Conservation (phyloP, 306 rosid species). For the Abrus pulchellus region DNA sequence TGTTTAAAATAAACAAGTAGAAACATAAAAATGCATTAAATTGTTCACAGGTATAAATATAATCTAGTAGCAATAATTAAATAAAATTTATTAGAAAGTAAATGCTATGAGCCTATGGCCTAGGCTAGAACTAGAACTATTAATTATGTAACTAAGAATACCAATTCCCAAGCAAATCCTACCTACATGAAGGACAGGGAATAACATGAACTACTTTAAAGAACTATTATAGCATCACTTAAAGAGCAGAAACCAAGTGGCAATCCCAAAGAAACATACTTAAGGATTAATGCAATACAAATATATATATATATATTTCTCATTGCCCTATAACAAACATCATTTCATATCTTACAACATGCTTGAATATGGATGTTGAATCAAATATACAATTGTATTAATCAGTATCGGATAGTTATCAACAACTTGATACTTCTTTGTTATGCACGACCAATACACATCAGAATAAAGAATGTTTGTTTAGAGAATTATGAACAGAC, state of each 20-base stretch:
- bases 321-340: conserved; percentile 8
- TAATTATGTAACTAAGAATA: background rate
- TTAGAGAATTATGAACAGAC: background rate
- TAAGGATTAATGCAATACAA: background rate
- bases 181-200: background rate
- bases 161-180: background rate
- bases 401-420: background rate
- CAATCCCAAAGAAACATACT: conserved; percentile 6
- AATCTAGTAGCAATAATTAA: background rate
- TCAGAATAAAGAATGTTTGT: background rate
- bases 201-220: background rate
- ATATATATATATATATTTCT: background rate
- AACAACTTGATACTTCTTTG: conserved; percentile 2
- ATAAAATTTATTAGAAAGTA: conserved; percentile 11
- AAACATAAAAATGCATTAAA: conserved; percentile 22
- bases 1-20: conserved; percentile 17
- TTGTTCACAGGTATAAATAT: conserved; percentile 6
- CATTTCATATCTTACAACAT: conserved; percentile 23
- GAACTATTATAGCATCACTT: conserved; percentile 25
- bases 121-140: conserved; percentile 6
- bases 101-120: conserved; percentile 39
- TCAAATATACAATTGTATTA: conserved; percentile 20
- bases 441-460: conserved; percentile 19
- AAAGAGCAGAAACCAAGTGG: conserved; percentile 4
- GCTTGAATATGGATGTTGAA: conserved; percentile 19